Base-by-base conservation (phyloP, 208 protist genomes). In the Trypanosoma cruzi region DNA sequence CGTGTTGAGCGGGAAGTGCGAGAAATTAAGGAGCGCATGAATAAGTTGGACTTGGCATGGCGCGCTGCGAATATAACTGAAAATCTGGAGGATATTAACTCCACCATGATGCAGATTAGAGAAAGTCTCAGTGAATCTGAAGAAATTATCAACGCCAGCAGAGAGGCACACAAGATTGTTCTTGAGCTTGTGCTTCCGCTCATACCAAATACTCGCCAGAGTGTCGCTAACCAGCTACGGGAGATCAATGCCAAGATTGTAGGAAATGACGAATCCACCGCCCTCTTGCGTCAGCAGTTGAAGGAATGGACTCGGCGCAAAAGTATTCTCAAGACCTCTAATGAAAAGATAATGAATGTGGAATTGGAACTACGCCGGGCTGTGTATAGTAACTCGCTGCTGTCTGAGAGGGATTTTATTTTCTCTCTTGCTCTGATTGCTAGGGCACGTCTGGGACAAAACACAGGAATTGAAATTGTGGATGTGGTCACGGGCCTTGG, bases 231-330 rank as follows among this genome's bases (percentile, higher is more conserved):
- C n/a, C 54, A 73, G 37, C 28, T 82, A 13, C 42, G 28, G 3
- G 37, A 49, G 0, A 50, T 76, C 4, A 60, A 77, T 24, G 32
- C 49, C 13, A 64, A 64, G 16, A 80, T 93, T 26, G 52, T 73
- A 24, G 28, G 5, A 37, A 93, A 93, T 64, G 87, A 93, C 74
- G 84, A 89, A 44, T 79, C 87, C 0, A 90, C 87, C 1, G 80
- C 79, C 24, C 73, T 69, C 16, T 75, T 82, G 63, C 84, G 81
- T 32, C 48, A 57, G 59, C 77, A 88, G 42, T 64, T 89, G 69
- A 88, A 85, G 49, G 73, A 73, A 50, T 76, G 81, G 36, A 65
- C 76, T 1, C 79, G 79, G 58, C 52, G 49, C 29, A 78, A 77
- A 60, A 73, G 73, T 18, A 49, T 46, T 24, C 61, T 90, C 29